Evolutionary conservation across 2,329 filamentous ascomycete genomes (phyloP), one percentile per base, ranked within the genome.

Genomic region (Fusarium liriodendri): DNA sequence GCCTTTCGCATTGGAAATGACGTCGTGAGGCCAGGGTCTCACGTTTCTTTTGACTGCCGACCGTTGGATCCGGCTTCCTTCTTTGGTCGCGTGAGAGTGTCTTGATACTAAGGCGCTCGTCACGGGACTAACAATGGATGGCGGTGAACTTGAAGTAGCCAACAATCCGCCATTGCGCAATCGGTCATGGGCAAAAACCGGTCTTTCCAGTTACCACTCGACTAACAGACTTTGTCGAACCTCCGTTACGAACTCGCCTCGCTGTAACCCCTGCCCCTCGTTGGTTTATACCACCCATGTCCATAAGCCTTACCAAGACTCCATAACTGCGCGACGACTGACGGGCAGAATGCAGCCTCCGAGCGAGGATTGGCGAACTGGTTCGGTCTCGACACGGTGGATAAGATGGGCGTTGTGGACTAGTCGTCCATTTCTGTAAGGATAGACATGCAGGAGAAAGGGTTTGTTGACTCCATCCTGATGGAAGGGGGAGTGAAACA

Each of bases 341-440:
- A 71, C 55, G 70, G 69, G 65, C 67, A 66, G 70, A 67, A 68
- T 66, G 66, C 66, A 66, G 59, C 42, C 54, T 64, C 66, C 38
- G 38, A 60, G 33, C 29, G 66, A 75, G 74, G 73, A 78, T 76
- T 75, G 73, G 76, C 73, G 75, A 78, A 76, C 71, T 50, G 66
- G 72, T 75, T 74, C 64, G 66, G 66, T 45, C 65, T 69, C 60
- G 69, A 65, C 45, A 66, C 58, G 55, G 61, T 63, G 70, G 68
- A 70, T 72, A 75, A 68, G 59, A 65, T 62, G 62, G 22, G 45
- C 42, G 67, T 66, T 65, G 60, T 74, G 60, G 64, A 64, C 71
- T 64, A 74, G 62, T 61, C 57, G 62, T 72, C 71, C 69, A 64
- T 58, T 45, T 66, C 61, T 62, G 62, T 62, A 73, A 66, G 69